Base-by-base conservation (phyloP, 179 eudicot species). In the Corrigiola litoralis region DNA sequence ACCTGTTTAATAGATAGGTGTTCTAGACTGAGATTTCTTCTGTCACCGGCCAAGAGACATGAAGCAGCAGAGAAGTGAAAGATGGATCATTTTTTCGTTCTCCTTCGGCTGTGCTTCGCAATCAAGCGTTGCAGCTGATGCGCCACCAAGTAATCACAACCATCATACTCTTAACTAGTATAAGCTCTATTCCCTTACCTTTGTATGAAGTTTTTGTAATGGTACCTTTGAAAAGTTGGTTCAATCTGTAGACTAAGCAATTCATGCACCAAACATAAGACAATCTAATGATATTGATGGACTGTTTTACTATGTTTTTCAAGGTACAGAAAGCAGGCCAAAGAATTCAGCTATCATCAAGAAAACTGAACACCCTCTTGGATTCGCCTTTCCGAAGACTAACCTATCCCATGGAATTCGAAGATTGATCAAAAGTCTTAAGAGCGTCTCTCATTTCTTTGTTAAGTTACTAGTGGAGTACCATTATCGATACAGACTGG, bases 391-490 rank as follows among this genome's bases (percentile, higher is more conserved):
- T 63, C 74, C 69, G 2, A 84, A 72, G 58, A 69, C 82, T 4
- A 72, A 70, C 49, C 61, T 86, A 53, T 75, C 84, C 23, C 50
- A 57, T 24, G 83, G 78, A n/a, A n/a, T 87, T 27, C 76, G 62
- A 50, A 80, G 76, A 72, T 55, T 89, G 52, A 80, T 83, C 38
- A 78, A 48, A 61, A 66, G 75, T 62, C 52, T 86, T 54, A 86
- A 70, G 60, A 60, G 53, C 2, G 61, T 77, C 20, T 74, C 89
- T 29, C 79, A 76, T 13, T 58, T 84, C 18, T 84, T 88, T 56
- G 86, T 89, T 86, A 77, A 69, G 85, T 68, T 50, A 6, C 24
- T n/a, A n/a, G n/a, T n/a, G n/a, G n/a, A n/a, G n/a, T n/a, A n/a
- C n/a, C n/a, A n/a, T n/a, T n/a, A n/a, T n/a, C n/a, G n/a, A n/a